phyloP scores from a whole-genome alignment of 169 alveolate species.

The Eimeria sp. region DNA sequence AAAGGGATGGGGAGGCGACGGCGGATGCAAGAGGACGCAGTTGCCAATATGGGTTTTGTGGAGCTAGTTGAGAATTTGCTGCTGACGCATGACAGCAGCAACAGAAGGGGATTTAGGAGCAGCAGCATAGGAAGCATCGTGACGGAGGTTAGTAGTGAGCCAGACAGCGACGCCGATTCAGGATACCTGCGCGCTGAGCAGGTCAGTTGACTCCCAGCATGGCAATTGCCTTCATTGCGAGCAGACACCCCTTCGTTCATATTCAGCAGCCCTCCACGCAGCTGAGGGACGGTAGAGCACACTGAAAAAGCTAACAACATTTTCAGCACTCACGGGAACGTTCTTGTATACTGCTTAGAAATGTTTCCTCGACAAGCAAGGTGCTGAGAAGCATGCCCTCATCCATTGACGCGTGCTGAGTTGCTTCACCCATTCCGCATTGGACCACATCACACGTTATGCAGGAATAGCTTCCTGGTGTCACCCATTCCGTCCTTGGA shows the following conservation, averaged over 20 bases:
- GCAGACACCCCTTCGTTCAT: neutral
- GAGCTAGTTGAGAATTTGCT: slow-evolving; percentile 53
- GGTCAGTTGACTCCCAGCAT: neutral
- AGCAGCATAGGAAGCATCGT: slow-evolving; percentile 52
- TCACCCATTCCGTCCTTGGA: neutral
- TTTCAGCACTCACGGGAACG: neutral
- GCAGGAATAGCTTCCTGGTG: neutral
- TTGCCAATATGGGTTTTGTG: slow-evolving; percentile 65
- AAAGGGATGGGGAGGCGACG: slow-evolving; percentile 33
- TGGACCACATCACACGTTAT: neutral
- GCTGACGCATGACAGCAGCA: slow-evolving; percentile 66
- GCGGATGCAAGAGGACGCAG: slow-evolving; percentile 40
- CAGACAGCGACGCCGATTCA: slow-evolving; percentile 62
- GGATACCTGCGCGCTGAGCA: neutral
- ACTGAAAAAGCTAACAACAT: neutral
- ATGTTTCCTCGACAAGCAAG: neutral
- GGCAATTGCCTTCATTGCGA: neutral
- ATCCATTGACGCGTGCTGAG: neutral
- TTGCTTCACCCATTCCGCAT: no score
- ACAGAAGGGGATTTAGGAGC: slow-evolving; percentile 50
- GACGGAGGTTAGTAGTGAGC: slow-evolving; percentile 42
- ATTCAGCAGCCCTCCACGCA: neutral
- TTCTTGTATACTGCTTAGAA: neutral
- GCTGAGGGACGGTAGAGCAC: neutral
- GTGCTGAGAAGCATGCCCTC: neutral